These are phyloP conservation scores for Rubia peregrina DNA, from an alignment of 305 asterid species.

Conservation along the genomic window DNA sequence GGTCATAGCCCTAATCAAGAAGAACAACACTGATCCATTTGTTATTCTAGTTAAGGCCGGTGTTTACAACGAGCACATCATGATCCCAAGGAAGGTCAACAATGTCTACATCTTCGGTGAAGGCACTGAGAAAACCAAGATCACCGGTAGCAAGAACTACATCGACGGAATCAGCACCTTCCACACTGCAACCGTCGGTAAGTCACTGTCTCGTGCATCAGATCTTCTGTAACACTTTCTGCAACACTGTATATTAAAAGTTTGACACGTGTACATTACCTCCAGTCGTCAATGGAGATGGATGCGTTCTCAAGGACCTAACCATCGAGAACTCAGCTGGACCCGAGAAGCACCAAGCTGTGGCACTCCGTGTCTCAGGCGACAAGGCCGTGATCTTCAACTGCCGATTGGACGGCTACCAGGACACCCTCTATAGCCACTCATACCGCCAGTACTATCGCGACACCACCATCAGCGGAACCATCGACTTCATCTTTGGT, in stretches of 20 bases:
- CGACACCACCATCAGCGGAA: constrained; percentile 54
- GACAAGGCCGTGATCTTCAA: constrained; percentile 48
- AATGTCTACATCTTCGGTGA: constrained; percentile 50
- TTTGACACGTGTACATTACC: no score
- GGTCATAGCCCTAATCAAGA: constrained; percentile 30
- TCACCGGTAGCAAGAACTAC: constrained; percentile 41
- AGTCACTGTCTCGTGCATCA: neutral
- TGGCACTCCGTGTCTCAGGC: constrained; percentile 56
- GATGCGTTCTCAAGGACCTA: constrained; percentile 57
- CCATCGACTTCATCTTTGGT: constrained; percentile 70
- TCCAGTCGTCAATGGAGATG: constrained; percentile 21
- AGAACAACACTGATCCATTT: constrained; percentile 24
- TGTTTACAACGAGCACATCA: constrained; percentile 36
- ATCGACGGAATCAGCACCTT: constrained; percentile 43
- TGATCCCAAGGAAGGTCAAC: constrained; percentile 28
- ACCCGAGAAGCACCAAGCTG: constrained; percentile 58
- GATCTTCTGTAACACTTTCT: neutral
- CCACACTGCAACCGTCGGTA: constrained; percentile 39
- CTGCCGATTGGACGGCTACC: constrained; percentile 54
- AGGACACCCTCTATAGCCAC: constrained; percentile 60
- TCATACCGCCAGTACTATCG: constrained; percentile 59
- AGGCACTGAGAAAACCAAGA: constrained; percentile 48
- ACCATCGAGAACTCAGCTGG: constrained; percentile 75
- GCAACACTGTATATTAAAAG: no score
- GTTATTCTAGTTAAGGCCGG: constrained; percentile 58